These are phyloP conservation scores for Malus sylvestris DNA, from an alignment of 306 rosid species.

Conservation along the genomic window DNA sequence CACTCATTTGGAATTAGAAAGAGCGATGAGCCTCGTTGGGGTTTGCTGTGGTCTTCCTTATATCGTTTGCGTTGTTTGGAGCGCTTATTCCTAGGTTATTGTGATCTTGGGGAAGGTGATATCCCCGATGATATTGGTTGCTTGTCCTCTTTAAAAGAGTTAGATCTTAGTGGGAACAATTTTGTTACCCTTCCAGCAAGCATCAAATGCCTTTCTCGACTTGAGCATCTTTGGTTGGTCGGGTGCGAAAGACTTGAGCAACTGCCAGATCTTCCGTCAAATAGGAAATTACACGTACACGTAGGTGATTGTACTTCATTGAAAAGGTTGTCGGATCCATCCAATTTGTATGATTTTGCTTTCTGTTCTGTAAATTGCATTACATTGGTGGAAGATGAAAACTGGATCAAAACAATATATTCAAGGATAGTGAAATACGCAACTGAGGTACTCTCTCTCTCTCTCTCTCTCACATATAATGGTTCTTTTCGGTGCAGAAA, in stretches of 20 bases:
- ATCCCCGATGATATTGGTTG: constrained; percentile 4
- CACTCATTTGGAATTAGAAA: too few species aligned
- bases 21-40: neutral
- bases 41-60: neutral
- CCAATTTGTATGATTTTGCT: neutral
- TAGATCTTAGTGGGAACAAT: neutral
- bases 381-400: neutral
- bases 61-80: neutral
- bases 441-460: neutral
- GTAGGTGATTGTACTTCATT: neutral
- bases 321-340: neutral
- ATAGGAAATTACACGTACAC: accelerated
- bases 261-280: constrained; percentile 4
- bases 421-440: neutral
- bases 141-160: neutral
- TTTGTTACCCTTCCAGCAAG: constrained; percentile 12
- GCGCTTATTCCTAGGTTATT: neutral
- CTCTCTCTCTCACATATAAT: neutral
- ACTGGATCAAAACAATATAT: neutral
- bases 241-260: constrained; percentile 5
- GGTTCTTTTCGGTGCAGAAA: neutral
- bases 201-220: constrained; percentile 4
- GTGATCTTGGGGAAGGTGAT: neutral
- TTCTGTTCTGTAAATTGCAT: neutral
- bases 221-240: accelerated